Evolutionary conservation across 225 moss, liverwort and hornwort genomes (phyloP).

Genomic region (Bryum argenteum): DNA sequence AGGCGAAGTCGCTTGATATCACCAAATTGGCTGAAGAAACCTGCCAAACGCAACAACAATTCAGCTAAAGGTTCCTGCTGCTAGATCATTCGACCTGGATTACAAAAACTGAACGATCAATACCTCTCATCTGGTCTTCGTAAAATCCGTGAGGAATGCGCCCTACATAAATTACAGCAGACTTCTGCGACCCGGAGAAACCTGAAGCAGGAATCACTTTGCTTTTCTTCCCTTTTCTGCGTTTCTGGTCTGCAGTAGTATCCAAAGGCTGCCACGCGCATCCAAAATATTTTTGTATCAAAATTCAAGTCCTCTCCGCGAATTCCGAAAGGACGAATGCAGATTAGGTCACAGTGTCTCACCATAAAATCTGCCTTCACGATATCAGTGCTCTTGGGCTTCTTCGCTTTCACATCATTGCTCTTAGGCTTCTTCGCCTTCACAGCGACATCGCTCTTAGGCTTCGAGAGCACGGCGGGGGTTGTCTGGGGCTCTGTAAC

Average conservation of each 20-base stretch:
- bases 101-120: background rate
- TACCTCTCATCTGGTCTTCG: conserved; percentile 93
- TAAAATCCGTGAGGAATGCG: conserved; percentile 97
- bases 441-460: too few species aligned
- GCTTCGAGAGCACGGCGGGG: background rate
- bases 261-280: conserved; percentile 49
- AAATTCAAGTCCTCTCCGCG: background rate
- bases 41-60: conserved; percentile 35
- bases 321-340: background rate
- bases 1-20: conserved; percentile 78
- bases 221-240: conserved; percentile 36
- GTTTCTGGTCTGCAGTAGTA: conserved; percentile 35
- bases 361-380: conserved; percentile 42
- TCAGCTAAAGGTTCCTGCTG: background rate
- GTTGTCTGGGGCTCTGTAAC: background rate
- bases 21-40: conserved; percentile 93
- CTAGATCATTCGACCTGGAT: background rate
- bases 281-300: background rate
- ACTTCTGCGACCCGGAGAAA: conserved; percentile 40
- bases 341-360: background rate
- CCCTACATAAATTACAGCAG: conserved; percentile 86
- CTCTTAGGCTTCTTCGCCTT: background rate
- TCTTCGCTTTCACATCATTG: background rate
- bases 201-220: conserved; percentile 28
- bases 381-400: background rate